Evolutionary conservation across 2,329 filamentous ascomycete genomes (phyloP), one percentile per base, ranked within the genome.

Genomic region (Westerdykella aurantiaca): DNA sequence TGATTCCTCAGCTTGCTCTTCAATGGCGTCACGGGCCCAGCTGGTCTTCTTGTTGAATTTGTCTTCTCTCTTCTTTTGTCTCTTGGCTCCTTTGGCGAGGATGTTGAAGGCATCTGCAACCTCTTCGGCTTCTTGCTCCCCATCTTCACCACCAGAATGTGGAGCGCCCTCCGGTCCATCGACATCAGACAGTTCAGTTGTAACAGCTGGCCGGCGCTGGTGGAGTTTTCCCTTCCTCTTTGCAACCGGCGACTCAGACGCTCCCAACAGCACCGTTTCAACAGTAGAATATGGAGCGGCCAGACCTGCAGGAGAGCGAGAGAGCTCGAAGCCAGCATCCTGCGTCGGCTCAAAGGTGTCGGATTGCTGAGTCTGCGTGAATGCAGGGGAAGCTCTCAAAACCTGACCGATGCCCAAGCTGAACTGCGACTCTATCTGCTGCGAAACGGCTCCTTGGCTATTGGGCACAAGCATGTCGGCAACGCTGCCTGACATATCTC

Each of bases 1-100:
- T 0, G 93, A 98, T 69, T 98, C 93, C 57, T 95, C 88, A 48
- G 93, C 91, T 63, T 95, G 89, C 53, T 96, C 93, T 52, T 97
- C 81, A 31, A 98, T 77, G 78, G 95, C 57, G 18, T 85, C 83
- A 58, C 83, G 89, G 0, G 90, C 91, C 61, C 86, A 83, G 70
- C 88, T 94, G 64, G 85, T 90, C 68, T 88, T 90, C 67, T 85
- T 87, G 69, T 95, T 79, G 56, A 89, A 95, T 5, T 71, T 69
- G 41, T 76, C 73, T 2, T 54, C 46, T 3, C 51, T 57, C 31
- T 53, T 56, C 55, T 79, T 79, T 56, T 78, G 77, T 57, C 71
- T 76, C 34, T 63, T 71, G 5, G 79, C 77, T 3, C 77, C 82
- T 58, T 83, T 83, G 53, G 80, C 80, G 79, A 95, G 81, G 31